Evolutionary conservation across 805 yeast genomes (phyloP), one percentile per base, ranked within the genome.

Genomic region (Priceomyces haplophilus): DNA sequence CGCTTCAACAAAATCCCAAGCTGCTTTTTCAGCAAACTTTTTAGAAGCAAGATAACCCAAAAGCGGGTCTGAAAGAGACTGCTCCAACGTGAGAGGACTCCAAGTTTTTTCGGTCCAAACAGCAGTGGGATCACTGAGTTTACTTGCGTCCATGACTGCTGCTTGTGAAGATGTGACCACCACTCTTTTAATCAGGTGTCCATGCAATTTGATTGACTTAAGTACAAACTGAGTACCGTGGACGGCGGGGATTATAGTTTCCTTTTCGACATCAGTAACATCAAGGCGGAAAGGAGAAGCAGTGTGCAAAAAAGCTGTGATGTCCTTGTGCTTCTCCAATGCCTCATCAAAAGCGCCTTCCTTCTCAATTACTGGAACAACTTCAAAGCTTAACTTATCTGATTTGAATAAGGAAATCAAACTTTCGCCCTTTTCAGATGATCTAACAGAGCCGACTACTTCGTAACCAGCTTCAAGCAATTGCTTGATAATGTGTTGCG

Each of bases 221-320:
- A 82, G 58, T n/a, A 79, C 72, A 49, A 75, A 69, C 45, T 62
- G 62, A 19, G 83, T 79, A 27, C 84, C 85, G 16, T 68, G 55
- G 4, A 78, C 60, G 1, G 85, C 84, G 3, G 87, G 86, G 18
- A 56, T 65, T 43, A 80, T 59, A 40, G 80, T 62, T 16, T 76
- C 82, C 38, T 72, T 70, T 44, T 73, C 82, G 25, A 73, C 63
- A 46, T 72, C 66, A 12, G 65, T 58, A 17, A 67, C 60, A 10
- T 71, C 65, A 53, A 71, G 74, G 18, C 69, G 63, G 55, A 75
- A 75, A 10, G 86, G 85, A 10, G 83, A 74, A 2, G 87, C 86
- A 7, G 82, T 72, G 58, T 81, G 87, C 34, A 80, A 51, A 39
- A 81, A 80, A 24, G 72, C 76, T 10, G 64, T 64, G 42, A 79